Conservation (phyloP, 2,329 filamentous ascomycete genomes). For the Graphilbum ipis-grandicollis region DNA sequence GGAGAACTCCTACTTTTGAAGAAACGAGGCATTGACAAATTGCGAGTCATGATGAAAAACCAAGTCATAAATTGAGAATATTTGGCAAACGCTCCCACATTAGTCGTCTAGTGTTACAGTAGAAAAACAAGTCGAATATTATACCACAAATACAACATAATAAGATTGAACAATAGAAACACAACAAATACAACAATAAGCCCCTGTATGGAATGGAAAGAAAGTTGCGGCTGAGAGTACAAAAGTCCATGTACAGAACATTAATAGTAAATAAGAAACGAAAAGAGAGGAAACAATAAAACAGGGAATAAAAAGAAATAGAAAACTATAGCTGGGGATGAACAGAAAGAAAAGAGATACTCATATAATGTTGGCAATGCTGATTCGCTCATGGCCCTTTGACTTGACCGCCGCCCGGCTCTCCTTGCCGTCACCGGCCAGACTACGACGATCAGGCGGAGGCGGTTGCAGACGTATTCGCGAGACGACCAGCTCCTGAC, state of each 20-base stretch:
- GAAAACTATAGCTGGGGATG: neutral
- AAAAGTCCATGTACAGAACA: neutral
- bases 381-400: slow-evolving; percentile 24
- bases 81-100: no score
- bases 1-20: no score
- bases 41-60: no score
- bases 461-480: no score
- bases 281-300: neutral
- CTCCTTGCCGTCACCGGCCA: neutral
- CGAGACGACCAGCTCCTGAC: no score
- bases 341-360: neutral
- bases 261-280: neutral
- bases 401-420: slow-evolving; percentile 10
- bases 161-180: no score
- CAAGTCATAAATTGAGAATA: no score
- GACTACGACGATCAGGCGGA: no score
- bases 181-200: no score
- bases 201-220: neutral
- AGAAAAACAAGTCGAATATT: neutral
- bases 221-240: neutral
- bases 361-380: slow-evolving; percentile 26
- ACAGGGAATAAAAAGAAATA: neutral
- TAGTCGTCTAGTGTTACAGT: no score
- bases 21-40: no score
- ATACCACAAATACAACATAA: neutral